Percentiles rank a stretch among this genome's conserved stretches.
Evolutionary conservation across 352 stramenopile species (phyloP).

Genomic region (Phytophthora pini): DNA sequence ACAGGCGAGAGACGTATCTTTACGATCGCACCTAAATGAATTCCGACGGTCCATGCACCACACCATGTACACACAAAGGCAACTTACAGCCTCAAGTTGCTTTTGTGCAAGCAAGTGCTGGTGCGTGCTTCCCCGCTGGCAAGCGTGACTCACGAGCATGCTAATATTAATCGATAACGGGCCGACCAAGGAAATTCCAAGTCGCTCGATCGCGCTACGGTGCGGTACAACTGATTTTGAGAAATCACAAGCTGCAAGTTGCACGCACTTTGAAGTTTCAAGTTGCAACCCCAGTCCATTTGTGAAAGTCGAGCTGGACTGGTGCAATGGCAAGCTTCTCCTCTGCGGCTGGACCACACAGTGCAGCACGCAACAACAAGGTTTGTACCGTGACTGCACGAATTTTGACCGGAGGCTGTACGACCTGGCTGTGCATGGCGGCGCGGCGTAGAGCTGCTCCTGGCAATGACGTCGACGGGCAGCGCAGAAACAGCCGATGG

Average conservation of each 20-base stretch:
- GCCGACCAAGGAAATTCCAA: too few species aligned
- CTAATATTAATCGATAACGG: too few species aligned
- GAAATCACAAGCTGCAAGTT: too few species aligned
- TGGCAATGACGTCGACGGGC: slow-evolving; percentile 32
- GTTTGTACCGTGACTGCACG: slow-evolving; percentile 5
- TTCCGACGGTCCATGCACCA: slow-evolving; percentile 13
- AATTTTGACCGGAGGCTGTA: slow-evolving; percentile 6
- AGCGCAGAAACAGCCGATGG: slow-evolving; percentile 28
- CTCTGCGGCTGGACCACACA: too few species aligned
- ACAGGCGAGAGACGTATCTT: slow-evolving; percentile 16
- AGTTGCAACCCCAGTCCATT: too few species aligned
- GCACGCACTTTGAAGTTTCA: too few species aligned
- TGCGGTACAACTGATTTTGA: too few species aligned
- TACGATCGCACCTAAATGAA: slow-evolving; percentile 5
- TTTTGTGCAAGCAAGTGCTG: not conserved
- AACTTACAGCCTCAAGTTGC: not conserved
- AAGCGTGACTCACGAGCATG: too few species aligned
- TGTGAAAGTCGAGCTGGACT: too few species aligned
- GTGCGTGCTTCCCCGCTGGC: too few species aligned
- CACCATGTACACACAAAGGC: slow-evolving; percentile 8
- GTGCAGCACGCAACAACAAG: not conserved
- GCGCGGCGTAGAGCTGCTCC: slow-evolving; percentile 7
- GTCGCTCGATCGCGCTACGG: too few species aligned
- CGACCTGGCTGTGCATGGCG: slow-evolving; percentile 11
- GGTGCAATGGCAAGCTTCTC: too few species aligned